phyloP scores from a whole-genome alignment of 2,329 filamentous ascomycete genomes.

The Dendrostoma leiphaemia region DNA sequence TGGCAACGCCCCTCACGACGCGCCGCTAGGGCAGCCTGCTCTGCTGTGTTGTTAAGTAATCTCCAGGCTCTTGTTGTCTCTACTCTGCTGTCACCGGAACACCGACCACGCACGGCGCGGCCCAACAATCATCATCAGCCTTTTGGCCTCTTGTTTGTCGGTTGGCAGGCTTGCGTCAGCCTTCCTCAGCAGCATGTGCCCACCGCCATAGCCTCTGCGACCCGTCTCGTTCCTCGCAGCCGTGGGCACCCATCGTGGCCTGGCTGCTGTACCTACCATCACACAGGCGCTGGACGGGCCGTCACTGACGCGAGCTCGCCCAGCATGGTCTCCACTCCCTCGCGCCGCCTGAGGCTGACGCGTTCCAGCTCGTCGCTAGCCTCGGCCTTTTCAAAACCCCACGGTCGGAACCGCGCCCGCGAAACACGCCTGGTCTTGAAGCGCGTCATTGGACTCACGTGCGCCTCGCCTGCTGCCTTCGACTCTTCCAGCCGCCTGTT shows the following conservation, averaged over 20 bases:
- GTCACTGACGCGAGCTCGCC: constrained; percentile 14
- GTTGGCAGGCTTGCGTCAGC: no score
- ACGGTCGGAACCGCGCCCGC: constrained; percentile 48
- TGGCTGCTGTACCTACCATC: no score
- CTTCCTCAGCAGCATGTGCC: not conserved
- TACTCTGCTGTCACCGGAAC: no score
- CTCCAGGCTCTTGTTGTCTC: no score
- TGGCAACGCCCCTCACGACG: no score
- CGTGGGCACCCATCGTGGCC: not conserved
- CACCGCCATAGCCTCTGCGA: not conserved
- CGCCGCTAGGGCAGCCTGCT: no score
- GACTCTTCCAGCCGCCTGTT: constrained; percentile 77
- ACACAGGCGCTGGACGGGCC: no score
- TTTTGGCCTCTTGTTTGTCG: not conserved
- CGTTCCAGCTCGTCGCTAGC: constrained; percentile 74
- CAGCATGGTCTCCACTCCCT: constrained; percentile 59
- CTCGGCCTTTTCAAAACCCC: constrained; percentile 61
- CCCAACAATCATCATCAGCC: not conserved
- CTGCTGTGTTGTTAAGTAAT: no score
- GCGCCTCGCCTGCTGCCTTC: constrained; percentile 79
- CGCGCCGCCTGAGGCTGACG: constrained; percentile 65
- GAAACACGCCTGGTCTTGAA: constrained; percentile 69
- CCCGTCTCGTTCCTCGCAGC: no score
- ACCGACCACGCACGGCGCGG: no score
- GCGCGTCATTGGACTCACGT: constrained; percentile 89